Evolutionary conservation across 805 yeast genomes (phyloP).

Genomic region (Yarrowia deformans): DNA sequence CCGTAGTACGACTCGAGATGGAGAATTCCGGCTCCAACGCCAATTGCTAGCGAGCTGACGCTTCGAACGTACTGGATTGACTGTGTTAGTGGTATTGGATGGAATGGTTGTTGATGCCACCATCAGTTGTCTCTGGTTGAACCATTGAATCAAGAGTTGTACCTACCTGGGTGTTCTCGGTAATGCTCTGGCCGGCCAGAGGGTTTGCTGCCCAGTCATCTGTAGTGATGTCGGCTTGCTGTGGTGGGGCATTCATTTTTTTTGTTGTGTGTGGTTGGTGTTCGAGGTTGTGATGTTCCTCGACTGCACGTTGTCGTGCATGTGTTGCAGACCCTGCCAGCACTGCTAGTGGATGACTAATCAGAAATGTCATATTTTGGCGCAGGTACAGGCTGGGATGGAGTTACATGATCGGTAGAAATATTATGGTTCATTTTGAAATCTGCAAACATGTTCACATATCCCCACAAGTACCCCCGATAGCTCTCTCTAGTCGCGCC

Average conservation of each 20-base stretch:
- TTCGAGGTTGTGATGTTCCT: not conserved
- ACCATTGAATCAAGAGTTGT: not conserved
- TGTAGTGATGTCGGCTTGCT: constrained; percentile 13
- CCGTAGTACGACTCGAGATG: constrained; percentile 60
- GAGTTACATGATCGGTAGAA: not conserved
- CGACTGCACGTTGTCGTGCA: constrained; percentile 8
- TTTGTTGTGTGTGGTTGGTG: not conserved
- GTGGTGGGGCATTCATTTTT: constrained; percentile 21
- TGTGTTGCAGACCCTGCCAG: not conserved
- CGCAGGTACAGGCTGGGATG: not conserved
- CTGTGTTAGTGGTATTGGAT: constrained; percentile 38
- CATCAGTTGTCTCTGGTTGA: too few relatives aligned
- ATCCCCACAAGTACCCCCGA: not conserved
- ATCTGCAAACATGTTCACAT: not conserved
- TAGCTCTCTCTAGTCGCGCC: not conserved
- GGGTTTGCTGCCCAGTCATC: constrained; percentile 36
- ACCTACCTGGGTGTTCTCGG: constrained; percentile 20
- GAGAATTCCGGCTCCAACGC: constrained; percentile 63
- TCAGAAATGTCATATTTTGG: not conserved
- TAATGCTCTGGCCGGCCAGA: constrained; percentile 18
- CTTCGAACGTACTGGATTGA: constrained; percentile 52
- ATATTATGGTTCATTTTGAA: not conserved
- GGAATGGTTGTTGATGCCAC: too few relatives aligned
- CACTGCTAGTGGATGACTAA: not conserved
- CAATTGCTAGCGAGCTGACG: constrained; percentile 58